Base-by-base conservation (phyloP, 495 filamentous ascomycete species). In the Tuber borchii region DNA sequence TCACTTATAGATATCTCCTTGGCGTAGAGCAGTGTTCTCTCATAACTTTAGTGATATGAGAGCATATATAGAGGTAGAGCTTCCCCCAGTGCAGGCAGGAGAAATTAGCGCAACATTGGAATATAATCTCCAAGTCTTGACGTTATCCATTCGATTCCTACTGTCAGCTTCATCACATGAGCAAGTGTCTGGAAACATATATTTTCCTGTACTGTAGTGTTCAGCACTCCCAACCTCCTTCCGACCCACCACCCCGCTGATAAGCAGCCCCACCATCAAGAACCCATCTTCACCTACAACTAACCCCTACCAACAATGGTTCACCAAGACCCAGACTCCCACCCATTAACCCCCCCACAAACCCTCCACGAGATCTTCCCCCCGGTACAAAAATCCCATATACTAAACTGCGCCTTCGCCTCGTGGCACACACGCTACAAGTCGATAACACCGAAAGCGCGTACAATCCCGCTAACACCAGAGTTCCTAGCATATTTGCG, bases 331-430 rank as follows among this genome's bases (percentile, higher is more conserved):
- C 48, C 71, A 17, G 31, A 7, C 73, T 39, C 77, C 71, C 31
- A 69, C 77, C 43, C 78, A 45, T 70, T 80, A 82, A 44, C 84
- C 84, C 46, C 88, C 93, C 42, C 91, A 89, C 74, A 75, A 44
- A 75, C 80, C n/a, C 73, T 82, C 65, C 77, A 44, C 73, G 81
- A 82, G 44, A 82, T 82, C 51, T 98, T 98, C 80, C 91, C 92
- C 20, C 93, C 93, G 3, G 87, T 97, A 68, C 92, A 90, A 8
- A 89, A 90, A 79, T 88, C 90, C 40, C 95, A 99, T 81, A 96
- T 99, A 79, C 84, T 97, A 48, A 90, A 97, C 84, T 99, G 95
- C 85, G 95, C 95, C 51, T 97, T 94, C 84, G 91, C 97, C 84
- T 88, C 87, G 75, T 99, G 95, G 95, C 91, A 97, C 79, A 87